A percentile compares a stretch with the other conserved stretches of the same genome.
These are phyloP conservation scores for Rhododendron ovatum DNA, from an alignment of 148 eudicot species.

Conservation along the genomic window DNA sequence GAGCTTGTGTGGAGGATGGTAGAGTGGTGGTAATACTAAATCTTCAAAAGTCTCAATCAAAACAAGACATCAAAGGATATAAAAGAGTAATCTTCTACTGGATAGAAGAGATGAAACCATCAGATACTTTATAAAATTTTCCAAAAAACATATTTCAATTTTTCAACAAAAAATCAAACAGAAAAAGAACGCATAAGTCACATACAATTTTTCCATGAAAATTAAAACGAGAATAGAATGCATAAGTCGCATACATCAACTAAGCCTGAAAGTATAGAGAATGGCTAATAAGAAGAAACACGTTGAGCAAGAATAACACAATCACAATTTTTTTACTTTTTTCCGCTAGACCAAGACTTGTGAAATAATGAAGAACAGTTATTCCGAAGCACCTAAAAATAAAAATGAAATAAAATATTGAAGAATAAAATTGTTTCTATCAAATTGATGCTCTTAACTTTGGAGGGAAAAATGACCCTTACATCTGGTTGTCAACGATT, in stretches of 20 bases:
- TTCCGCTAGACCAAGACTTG: not conserved
- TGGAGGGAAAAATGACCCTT: constrained; percentile 18
- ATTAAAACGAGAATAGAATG: not conserved
- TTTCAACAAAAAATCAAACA: no score
- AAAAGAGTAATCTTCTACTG: no score
- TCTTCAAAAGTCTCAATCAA: not conserved
- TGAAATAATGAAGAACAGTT: constrained; percentile 1
- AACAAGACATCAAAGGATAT: not conserved
- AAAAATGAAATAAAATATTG: no score
- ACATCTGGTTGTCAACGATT: constrained; percentile 85
- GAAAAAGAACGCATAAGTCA: not conserved
- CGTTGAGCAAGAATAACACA: not conserved
- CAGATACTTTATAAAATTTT: no score
- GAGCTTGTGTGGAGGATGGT: not conserved
- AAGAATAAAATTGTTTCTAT: not conserved
- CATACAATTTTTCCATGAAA: not conserved
- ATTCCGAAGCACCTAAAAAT: no score
- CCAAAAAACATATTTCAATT: not conserved
- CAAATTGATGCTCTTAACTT: not conserved
- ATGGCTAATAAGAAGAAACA: not conserved
- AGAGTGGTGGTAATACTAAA: not conserved
- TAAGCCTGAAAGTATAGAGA: not conserved
- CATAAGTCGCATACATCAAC: not conserved
- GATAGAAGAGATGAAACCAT: no score
- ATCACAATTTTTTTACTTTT: not conserved